Conservation (phyloP, 371 early-diverging fungal genomes). For the Chytridium lagenaria region DNA sequence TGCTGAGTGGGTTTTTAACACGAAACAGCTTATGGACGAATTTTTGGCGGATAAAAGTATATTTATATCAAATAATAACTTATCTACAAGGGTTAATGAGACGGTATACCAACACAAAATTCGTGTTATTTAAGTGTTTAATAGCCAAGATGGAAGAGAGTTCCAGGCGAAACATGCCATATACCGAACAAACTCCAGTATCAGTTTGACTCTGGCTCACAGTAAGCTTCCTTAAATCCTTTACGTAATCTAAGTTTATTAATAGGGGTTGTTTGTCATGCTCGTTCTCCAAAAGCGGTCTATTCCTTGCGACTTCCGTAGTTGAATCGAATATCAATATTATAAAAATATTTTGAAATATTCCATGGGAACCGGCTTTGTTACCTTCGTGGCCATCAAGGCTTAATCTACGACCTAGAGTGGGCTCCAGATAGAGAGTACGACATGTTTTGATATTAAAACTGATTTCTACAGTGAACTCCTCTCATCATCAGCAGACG, state of each 20-base stretch:
- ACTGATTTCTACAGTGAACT: conserved; percentile 23
- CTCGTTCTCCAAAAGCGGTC: conserved; percentile 48
- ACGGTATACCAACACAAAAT: neutral
- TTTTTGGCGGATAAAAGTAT: conserved; percentile 33
- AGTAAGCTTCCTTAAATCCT: neutral
- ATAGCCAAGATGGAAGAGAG: conserved; percentile 39
- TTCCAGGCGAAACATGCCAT: conserved; percentile 40
- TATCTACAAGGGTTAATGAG: neutral
- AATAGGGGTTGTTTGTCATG: conserved; percentile 43
- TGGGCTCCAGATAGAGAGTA: conserved; percentile 52
- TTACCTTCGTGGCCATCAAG: conserved; percentile 47
- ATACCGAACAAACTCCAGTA: conserved; percentile 40
- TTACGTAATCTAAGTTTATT: neutral
- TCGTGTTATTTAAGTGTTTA: neutral
- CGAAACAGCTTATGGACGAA: conserved; percentile 38
- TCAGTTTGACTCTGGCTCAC: conserved; percentile 31
- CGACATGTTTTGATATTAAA: neutral
- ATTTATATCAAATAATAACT: conserved; percentile 13
- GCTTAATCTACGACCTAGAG: conserved; percentile 46
- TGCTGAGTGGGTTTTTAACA: neutral
- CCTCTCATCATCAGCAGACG: conserved; percentile 50
- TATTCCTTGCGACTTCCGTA: conserved; percentile 45
- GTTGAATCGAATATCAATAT: conserved; percentile 18
- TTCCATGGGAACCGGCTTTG: conserved; percentile 46
- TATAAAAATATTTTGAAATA: conserved; percentile 48